These are phyloP conservation scores for Lachnum nothofagi DNA, from an alignment of 2,329 filamentous ascomycete genomes.

Conservation along the genomic window DNA sequence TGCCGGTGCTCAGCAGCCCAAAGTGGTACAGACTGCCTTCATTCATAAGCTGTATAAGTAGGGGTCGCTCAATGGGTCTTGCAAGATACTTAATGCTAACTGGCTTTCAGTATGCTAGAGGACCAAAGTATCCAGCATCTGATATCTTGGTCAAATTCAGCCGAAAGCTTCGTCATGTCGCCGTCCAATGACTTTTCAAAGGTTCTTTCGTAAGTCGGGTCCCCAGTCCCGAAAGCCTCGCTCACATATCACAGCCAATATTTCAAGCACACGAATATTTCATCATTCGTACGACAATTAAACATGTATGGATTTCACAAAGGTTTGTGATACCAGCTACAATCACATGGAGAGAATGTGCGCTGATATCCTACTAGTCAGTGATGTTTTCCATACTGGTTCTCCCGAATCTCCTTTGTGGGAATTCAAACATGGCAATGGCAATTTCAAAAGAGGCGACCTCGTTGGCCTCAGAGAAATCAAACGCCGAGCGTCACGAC, in stretches of 20 bases:
- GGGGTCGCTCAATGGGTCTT: conserved; percentile 31
- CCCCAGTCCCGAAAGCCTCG: conserved; percentile 1
- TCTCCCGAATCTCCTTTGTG: conserved; percentile 89
- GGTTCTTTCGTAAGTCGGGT: conserved; percentile 78
- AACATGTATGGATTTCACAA: conserved; percentile 99
- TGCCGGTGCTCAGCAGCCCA: conserved; percentile 81
- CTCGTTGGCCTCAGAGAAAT: conserved; percentile 88
- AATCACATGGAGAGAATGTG: conserved; percentile 16
- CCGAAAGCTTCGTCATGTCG: conserved; percentile 98
- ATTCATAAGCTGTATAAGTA: conserved; percentile 99
- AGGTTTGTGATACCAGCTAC: conserved; percentile 50
- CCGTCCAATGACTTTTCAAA: conserved; percentile 97
- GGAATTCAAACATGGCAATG: conserved; percentile 98
- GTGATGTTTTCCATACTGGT: conserved; percentile 95
- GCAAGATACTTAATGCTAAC: conserved; percentile 13
- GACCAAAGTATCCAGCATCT: conserved; percentile 88
- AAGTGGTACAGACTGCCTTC: conserved; percentile 96
- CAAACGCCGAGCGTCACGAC: conserved; percentile 86
- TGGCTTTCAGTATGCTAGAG: conserved; percentile 76
- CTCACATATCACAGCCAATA: conserved; percentile 65
- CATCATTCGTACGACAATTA: conserved; percentile 92
- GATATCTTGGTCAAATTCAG: conserved; percentile 90
- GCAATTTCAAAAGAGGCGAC: conserved; percentile 94
- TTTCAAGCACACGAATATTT: conserved; percentile 99
- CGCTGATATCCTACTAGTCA: conserved; percentile 56